Evolutionary conservation across 345 rosid genomes (phyloP).

Genomic region (Heritiera littoralis): DNA sequence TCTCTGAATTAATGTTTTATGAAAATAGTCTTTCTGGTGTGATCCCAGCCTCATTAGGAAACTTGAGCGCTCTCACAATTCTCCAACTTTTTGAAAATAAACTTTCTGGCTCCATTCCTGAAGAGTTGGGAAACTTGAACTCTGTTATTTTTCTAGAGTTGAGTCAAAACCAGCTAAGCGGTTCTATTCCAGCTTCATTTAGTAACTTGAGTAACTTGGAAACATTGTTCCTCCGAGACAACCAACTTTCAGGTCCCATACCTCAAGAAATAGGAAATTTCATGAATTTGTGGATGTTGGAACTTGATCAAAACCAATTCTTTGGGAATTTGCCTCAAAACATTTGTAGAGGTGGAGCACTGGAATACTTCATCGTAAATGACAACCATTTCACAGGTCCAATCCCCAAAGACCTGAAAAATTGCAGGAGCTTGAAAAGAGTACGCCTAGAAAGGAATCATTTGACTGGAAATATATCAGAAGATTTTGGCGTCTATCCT

Average conservation of each 20-base stretch:
- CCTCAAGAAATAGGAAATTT: conserved; percentile 6
- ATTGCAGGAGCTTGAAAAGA: neutral
- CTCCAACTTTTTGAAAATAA: conserved; percentile 4
- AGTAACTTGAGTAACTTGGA: conserved; percentile 6
- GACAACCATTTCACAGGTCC: conserved; percentile 1
- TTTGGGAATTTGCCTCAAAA: neutral
- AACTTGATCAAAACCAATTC: conserved; percentile 3
- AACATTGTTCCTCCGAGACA: conserved; percentile 7
- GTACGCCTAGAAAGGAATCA: neutral
- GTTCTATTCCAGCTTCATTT: conserved; percentile 1
- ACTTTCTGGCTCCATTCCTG: neutral
- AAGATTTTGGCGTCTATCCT: conserved; percentile 4
- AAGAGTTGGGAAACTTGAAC: neutral
- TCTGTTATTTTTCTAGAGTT: neutral
- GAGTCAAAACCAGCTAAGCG: neutral
- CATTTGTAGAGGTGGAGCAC: neutral
- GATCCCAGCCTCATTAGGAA: neutral
- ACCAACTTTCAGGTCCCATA: conserved; percentile 1
- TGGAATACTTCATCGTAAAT: neutral
- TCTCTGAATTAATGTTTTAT: neutral
- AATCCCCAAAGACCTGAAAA: neutral
- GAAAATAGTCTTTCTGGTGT: neutral
- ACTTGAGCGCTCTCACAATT: neutral
- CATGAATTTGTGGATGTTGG: neutral
- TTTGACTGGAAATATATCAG: neutral